Evolutionary conservation across 2,329 filamentous ascomycete genomes (phyloP).

Genomic region (Tolypocladium amazonense): DNA sequence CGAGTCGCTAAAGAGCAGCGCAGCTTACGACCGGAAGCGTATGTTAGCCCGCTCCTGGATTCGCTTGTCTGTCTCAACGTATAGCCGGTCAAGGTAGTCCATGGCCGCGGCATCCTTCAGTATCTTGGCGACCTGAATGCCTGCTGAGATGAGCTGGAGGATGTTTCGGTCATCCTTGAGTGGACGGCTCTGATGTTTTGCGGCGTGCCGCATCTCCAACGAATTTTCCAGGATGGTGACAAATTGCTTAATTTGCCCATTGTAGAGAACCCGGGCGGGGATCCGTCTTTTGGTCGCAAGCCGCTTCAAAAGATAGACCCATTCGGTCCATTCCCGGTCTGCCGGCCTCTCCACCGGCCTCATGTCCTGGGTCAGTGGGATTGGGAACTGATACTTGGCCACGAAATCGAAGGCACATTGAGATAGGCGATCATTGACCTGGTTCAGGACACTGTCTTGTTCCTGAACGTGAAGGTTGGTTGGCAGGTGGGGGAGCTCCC

Average conservation of each 20-base stretch:
- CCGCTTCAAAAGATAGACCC: constrained; percentile 79
- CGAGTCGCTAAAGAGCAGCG: constrained; percentile 2
- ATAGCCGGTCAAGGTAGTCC: constrained; percentile 71
- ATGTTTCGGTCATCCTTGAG: constrained; percentile 85
- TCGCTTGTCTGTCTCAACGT: constrained; percentile 69
- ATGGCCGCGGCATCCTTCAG: constrained; percentile 75
- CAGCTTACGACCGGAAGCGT: constrained; percentile 20
- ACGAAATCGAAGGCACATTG: constrained; percentile 86
- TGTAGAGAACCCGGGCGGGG: constrained; percentile 73
- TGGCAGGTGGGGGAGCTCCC: constrained; percentile 70
- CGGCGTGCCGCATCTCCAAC: constrained; percentile 76
- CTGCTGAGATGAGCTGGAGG: constrained; percentile 76
- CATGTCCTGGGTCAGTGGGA: constrained; percentile 75
- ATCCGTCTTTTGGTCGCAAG: constrained; percentile 80
- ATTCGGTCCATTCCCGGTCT: constrained; percentile 84
- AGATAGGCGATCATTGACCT: constrained; percentile 76
- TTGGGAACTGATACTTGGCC: constrained; percentile 83
- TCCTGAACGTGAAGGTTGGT: constrained; percentile 76
- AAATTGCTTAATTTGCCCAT: constrained; percentile 85
- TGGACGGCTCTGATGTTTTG: constrained; percentile 71
- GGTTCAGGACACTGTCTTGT: constrained; percentile 69
- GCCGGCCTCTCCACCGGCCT: constrained; percentile 62
- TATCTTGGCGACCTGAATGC: constrained; percentile 80
- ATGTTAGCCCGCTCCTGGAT: constrained; percentile 54
- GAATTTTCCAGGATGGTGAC: constrained; percentile 83